Evolutionary conservation across 768 basidiomycete genomes (phyloP).

Genomic region (Chalciporus sphaerocephalus): DNA sequence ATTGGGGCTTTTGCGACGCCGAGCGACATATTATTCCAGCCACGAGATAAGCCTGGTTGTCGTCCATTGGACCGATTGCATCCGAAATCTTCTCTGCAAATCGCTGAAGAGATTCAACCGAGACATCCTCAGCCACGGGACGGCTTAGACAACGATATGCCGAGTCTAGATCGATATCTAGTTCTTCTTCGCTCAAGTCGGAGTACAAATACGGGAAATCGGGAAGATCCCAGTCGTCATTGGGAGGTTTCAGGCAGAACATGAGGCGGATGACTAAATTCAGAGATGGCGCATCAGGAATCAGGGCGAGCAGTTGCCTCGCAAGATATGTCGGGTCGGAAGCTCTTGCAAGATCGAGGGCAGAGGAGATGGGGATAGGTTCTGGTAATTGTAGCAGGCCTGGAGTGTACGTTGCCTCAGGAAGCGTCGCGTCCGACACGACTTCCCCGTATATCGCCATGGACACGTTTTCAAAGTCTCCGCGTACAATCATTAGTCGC

Average conservation of each 20-base stretch:
- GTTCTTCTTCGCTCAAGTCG: constrained; percentile 49
- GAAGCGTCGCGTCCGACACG: constrained; percentile 40
- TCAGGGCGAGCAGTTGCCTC: constrained; percentile 53
- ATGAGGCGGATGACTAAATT: constrained; percentile 64
- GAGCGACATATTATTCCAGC: constrained; percentile 60
- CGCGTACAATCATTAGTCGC: constrained; percentile 76
- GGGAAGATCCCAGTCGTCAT: constrained; percentile 76
- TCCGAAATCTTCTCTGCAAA: constrained; percentile 57
- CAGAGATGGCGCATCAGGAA: constrained; percentile 60
- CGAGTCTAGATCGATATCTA: constrained; percentile 54
- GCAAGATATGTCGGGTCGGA: constrained; percentile 61
- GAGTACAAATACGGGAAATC: constrained; percentile 70
- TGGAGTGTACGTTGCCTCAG: constrained; percentile 41
- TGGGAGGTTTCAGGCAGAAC: constrained; percentile 73
- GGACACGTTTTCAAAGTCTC: constrained; percentile 63
- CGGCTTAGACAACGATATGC: constrained; percentile 50
- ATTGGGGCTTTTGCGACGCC: constrained; percentile 58
- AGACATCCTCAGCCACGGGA: constrained; percentile 56
- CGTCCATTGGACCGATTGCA: constrained; percentile 50
- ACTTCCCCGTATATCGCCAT: constrained; percentile 48
- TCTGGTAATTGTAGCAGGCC: constrained; percentile 34
- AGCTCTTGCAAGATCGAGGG: constrained; percentile 58
- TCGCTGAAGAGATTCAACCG: constrained; percentile 44
- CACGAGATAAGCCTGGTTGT: constrained; percentile 54
- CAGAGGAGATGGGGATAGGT: constrained; percentile 40